Conservation (phyloP, 2,329 filamentous ascomycete genomes). For the Diplodia scrobiculata region DNA sequence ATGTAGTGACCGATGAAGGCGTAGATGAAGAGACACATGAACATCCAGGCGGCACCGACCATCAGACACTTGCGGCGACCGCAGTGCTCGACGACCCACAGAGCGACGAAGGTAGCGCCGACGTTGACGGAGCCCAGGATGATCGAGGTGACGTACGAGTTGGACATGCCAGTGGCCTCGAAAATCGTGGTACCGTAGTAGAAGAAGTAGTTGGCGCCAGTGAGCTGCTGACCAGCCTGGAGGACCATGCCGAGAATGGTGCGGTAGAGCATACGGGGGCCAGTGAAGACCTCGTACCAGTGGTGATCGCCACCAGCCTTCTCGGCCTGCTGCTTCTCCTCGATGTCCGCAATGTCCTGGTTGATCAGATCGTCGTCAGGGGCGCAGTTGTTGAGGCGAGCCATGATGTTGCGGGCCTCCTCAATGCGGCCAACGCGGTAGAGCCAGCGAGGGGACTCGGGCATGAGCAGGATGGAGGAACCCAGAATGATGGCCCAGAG, state of each 20-base stretch:
- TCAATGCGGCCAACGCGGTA: slow-evolving; percentile 58
- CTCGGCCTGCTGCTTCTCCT: slow-evolving; percentile 59
- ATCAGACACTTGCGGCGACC: slow-evolving; percentile 53
- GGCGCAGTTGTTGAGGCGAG: slow-evolving; percentile 57
- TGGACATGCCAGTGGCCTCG: slow-evolving; percentile 44
- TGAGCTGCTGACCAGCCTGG: slow-evolving; percentile 68
- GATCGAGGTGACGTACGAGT: slow-evolving; percentile 52
- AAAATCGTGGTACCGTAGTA: slow-evolving; percentile 55
- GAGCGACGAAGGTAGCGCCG: slow-evolving; percentile 51
- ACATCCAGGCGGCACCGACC: slow-evolving; percentile 52
- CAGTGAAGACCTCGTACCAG: slow-evolving; percentile 63
- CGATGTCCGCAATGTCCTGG: slow-evolving; percentile 59
- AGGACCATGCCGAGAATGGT: slow-evolving; percentile 58
- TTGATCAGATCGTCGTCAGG: slow-evolving; percentile 57
- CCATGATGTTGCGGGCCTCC: slow-evolving; percentile 52
- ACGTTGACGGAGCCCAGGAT: slow-evolving; percentile 55
- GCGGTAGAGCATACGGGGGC: slow-evolving; percentile 67
- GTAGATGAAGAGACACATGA: slow-evolving; percentile 61
- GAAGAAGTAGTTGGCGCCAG: slow-evolving; percentile 70
- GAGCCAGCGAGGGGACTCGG: slow-evolving; percentile 40
- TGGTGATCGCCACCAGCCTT: slow-evolving; percentile 41
- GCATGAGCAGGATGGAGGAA: slow-evolving; percentile 53
- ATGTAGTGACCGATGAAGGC: slow-evolving; percentile 52
- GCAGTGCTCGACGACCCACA: slow-evolving; percentile 52
- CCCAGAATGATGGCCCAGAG: slow-evolving; percentile 30